These are phyloP conservation scores for Monosporascus ibericus DNA, from an alignment of 2,329 filamentous ascomycete species.

Conservation along the genomic window DNA sequence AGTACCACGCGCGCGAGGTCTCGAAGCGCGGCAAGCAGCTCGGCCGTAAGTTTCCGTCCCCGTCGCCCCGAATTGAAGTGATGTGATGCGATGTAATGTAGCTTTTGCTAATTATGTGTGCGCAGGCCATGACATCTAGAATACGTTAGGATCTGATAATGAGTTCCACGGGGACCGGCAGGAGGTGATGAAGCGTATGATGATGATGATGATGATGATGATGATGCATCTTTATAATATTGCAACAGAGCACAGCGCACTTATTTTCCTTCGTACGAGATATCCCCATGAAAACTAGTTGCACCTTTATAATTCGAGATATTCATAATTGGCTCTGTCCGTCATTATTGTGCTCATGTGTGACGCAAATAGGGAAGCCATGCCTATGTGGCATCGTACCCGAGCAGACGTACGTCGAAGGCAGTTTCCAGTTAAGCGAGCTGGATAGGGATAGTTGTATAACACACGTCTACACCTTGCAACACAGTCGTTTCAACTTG, in stretches of 20 bases:
- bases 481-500: no score
- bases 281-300: neutral
- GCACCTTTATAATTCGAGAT: neutral
- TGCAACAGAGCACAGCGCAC: neutral
- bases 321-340: neutral
- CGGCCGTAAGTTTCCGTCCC: constrained; percentile 48
- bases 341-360: neutral
- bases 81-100: neutral
- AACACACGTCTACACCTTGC: no score
- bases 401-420: no score
- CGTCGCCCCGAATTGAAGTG: neutral
- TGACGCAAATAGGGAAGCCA: neutral
- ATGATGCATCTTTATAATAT: neutral
- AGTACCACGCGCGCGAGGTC: constrained; percentile 57
- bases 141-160: no score
- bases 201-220: neutral
- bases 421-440: no score
- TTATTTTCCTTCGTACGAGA: neutral
- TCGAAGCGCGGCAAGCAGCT: constrained; percentile 65
- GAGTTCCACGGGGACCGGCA: no score
- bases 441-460: no score
- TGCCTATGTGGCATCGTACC: no score
- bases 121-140: no score
- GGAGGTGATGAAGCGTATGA: neutral
- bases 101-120: no score